These are phyloP conservation scores for Penicillium paneum DNA, from an alignment of 2,329 filamentous ascomycete genomes.

Conservation along the genomic window DNA sequence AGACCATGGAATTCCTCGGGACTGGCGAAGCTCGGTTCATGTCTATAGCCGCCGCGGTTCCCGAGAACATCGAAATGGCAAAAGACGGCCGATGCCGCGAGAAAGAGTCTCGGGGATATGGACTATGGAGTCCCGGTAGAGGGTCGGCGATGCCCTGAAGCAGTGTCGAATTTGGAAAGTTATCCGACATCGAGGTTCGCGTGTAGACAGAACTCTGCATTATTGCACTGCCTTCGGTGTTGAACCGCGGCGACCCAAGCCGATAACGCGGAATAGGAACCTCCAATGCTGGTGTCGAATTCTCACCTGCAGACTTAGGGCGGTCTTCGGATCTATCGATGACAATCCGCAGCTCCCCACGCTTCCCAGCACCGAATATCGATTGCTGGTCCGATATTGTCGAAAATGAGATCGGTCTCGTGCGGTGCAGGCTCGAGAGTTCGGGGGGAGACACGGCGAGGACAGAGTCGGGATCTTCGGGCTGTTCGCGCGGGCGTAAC, in stretches of 20 bases:
- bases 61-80: slow-evolving; percentile 38
- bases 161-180: slow-evolving; percentile 61
- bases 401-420: slow-evolving; percentile 72
- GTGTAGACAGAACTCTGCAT: slow-evolving; percentile 77
- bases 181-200: slow-evolving; percentile 64
- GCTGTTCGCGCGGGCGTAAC: slow-evolving; percentile 32
- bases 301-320: slow-evolving; percentile 62
- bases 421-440: slow-evolving; percentile 40
- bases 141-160: slow-evolving; percentile 41
- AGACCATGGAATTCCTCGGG: slow-evolving; percentile 43
- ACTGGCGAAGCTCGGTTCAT: slow-evolving; percentile 30
- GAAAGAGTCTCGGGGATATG: slow-evolving; percentile 26
- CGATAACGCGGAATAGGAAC: slow-evolving; percentile 80
- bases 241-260: slow-evolving; percentile 78
- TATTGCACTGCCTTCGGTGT: slow-evolving; percentile 68
- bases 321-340: slow-evolving; percentile 69
- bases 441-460: slow-evolving; percentile 23
- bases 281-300: slow-evolving; percentile 57
- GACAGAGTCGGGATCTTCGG: slow-evolving; percentile 22
- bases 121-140: slow-evolving; percentile 22
- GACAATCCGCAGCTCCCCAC: slow-evolving; percentile 72
- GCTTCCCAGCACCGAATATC: slow-evolving; percentile 42
- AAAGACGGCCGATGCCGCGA: slow-evolving; percentile 33
- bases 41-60: slow-evolving; percentile 30
- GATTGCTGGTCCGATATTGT: slow-evolving; percentile 64